Evolutionary conservation across 768 basidiomycete genomes (phyloP), one percentile per base, ranked within the genome.

Genomic region (Serpula lacrymans): DNA sequence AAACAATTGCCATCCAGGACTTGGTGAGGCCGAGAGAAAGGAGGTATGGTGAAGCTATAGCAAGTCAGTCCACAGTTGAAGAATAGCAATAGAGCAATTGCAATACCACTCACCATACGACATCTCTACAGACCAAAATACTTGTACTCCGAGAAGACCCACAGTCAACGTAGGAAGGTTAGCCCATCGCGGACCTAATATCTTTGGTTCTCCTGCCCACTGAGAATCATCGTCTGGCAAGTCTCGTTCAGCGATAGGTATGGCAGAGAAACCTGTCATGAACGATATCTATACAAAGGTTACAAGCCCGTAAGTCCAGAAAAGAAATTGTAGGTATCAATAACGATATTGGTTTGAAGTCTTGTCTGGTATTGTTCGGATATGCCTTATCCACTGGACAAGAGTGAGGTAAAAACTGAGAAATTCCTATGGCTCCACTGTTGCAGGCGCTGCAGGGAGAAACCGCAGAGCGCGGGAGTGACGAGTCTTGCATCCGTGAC

Each of bases 111-210:
- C 40, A 65, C 88, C 90, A 47, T 95, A 93, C 0, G 88, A 84
- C 89, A 96, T 93, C 55, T 96, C 93, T 10, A 95, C 84, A 1
- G 85, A 86, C 94, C 94, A 96, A 34, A 95, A 78, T 45, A 91
- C 79, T 58, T 90, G 88, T 1, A 94, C 81, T 5, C 93, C 93
- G 3, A 91, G 62, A 37, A 94, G 64, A 1, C 88, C 86, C 6
- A 92, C 53, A 0, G 91, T 94, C 27, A 95, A 61, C 3, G 74
- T 69, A 1, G 87, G 84, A 20, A 87, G 60, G 34, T 76, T 79
- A 0, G 74, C 57, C 80, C 82, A 88, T 45, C 54, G 48, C 1
- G 90, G 89, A 0, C 88, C 88, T 5, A 73, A 48, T 20, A 91
- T 77, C 42, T 65, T 72, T 1, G 86, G 69, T 20, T 69, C 64